Percentiles rank a stretch among this genome's conserved stretches.
These are phyloP conservation scores for Blastosporella zonata DNA, from an alignment of 1,284 basidiomycete species.

Conservation along the genomic window DNA sequence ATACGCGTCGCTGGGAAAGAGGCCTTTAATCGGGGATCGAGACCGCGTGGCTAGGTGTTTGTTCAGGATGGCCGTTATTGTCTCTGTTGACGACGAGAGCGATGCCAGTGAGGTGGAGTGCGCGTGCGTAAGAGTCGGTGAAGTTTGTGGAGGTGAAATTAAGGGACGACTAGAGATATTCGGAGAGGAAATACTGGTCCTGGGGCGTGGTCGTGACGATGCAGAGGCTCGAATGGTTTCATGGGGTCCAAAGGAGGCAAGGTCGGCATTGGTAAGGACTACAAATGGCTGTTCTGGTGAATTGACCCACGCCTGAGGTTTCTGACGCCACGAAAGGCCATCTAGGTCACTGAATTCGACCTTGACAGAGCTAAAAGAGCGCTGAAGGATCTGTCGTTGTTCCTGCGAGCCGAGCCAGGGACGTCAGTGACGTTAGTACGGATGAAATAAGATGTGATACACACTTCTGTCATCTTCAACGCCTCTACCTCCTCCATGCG, in stretches of 20 bases:
- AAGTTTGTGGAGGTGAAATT: neutral
- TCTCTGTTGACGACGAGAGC: slow-evolving; percentile 5
- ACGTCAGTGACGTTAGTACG: neutral
- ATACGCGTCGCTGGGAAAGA: slow-evolving; percentile 20
- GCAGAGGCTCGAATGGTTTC: slow-evolving; percentile 38
- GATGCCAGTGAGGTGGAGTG: slow-evolving; percentile 6
- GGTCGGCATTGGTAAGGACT: slow-evolving; percentile 32
- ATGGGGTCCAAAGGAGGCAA: slow-evolving; percentile 29
- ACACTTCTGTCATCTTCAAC: slow-evolving; percentile 47
- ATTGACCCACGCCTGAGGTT: neutral
- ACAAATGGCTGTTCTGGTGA: slow-evolving; percentile 24
- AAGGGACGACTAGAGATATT: slow-evolving; percentile 5
- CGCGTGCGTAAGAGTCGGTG: slow-evolving; percentile 5
- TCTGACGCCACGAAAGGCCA: slow-evolving; percentile 22
- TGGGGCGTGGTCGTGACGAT: slow-evolving; percentile 13
- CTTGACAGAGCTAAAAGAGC: slow-evolving; percentile 28
- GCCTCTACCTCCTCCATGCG: slow-evolving; percentile 44
- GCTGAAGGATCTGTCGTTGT: slow-evolving; percentile 23
- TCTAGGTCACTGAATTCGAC: slow-evolving; percentile 29
- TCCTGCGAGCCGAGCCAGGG: slow-evolving; percentile 18
- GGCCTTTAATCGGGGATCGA: slow-evolving; percentile 29
- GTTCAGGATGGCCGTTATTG: slow-evolving; percentile 11
- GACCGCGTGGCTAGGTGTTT: slow-evolving; percentile 15
- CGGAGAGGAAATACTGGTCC: slow-evolving; percentile 14
- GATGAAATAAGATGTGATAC: neutral